Percentiles rank a stretch among this genome's conserved stretches.
These are phyloP conservation scores for Cercospora janseana DNA, from an alignment of 2,329 filamentous ascomycete species.

Conservation along the genomic window DNA sequence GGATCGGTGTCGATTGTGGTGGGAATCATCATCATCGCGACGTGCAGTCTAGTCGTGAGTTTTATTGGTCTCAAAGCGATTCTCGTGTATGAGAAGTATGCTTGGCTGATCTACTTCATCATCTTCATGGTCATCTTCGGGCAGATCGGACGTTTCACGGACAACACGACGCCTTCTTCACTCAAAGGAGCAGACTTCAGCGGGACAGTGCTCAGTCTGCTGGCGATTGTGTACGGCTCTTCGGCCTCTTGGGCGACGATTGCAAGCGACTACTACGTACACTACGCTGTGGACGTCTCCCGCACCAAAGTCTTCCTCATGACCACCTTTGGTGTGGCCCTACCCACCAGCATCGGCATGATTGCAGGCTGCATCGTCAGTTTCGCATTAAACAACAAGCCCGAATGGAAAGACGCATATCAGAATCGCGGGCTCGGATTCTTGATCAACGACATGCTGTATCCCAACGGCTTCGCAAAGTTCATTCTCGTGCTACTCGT, in stretches of 20 bases:
- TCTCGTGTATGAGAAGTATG: conserved; percentile 50
- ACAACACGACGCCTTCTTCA: conserved; percentile 36
- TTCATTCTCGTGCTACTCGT: conserved; percentile 46
- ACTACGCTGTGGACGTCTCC: conserved; percentile 42
- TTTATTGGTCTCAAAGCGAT: conserved; percentile 47
- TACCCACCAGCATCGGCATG: conserved; percentile 47
- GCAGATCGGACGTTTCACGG: conserved; percentile 46
- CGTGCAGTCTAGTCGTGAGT: conserved; percentile 40
- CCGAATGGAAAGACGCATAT: conserved; percentile 43
- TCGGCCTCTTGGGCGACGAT: conserved; percentile 44
- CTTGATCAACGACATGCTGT: conserved; percentile 47
- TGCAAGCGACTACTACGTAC: conserved; percentile 46
- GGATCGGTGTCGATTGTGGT: conserved; percentile 46
- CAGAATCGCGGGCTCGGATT: conserved; percentile 48
- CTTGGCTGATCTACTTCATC: conserved; percentile 50
- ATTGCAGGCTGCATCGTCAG: conserved; percentile 43
- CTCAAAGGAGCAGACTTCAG: conserved; percentile 34
- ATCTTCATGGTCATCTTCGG: conserved; percentile 51
- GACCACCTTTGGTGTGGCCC: conserved; percentile 44
- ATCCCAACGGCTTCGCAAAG: conserved; percentile 50
- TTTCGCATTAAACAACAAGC: conserved; percentile 41
- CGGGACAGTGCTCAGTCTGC: conserved; percentile 33
- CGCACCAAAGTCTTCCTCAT: conserved; percentile 44
- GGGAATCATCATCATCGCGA: conserved; percentile 46
- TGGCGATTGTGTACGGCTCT: conserved; percentile 42